Evolutionary conservation across 2,329 filamentous ascomycete species (phyloP), one percentile per base, ranked within the genome.

Genomic region (Hypoxylon sp.): DNA sequence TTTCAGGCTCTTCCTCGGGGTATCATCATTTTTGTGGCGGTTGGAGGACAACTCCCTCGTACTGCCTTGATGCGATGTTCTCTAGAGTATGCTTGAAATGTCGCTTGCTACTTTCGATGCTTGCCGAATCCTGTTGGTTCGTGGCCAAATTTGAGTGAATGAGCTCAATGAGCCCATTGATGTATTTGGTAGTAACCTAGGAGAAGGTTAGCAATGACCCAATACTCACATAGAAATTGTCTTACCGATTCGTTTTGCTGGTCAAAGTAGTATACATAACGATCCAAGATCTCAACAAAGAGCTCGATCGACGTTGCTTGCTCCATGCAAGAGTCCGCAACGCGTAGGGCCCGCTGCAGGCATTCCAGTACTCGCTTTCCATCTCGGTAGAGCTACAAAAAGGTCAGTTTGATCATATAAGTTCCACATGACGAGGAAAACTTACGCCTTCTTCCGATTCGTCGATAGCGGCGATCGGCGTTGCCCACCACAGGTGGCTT

Each of bases 261-360:
- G 79, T 99, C 96, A 82, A 97, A 99, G 83, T 98, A 99, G 80
- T 99, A 99, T 56, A 98, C 94, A 78, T 99, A 99, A 79, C 96
- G 90, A 79, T 99, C 97, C 60, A 99, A 83, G 69, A 99, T 99
- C 81, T 99, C 96, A 61, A 99, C 95, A 80, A 99, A 99, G 51
- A 99, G 86, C 81, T 99, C 96, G 48, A 99, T 96, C 2, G 94
- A 97, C 3, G 97, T 94, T 5, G 94, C 93, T 6, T 94, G 96
- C 80, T 99, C 96, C 96, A 99, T 99, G 82, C 96, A 99, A 5
- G 96, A 96, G 79, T 99, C 96, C 2, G 96, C 96, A 27, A 99
- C 96, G 34, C 96, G 91, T 8, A 99, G 89, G 9, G 96, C 96
- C 60, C 96, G 91, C 80, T 99, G 96, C 50, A 99, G 85, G 76